Conservation (phyloP, 164 flowering plant species). For the Piper betle region DNA sequence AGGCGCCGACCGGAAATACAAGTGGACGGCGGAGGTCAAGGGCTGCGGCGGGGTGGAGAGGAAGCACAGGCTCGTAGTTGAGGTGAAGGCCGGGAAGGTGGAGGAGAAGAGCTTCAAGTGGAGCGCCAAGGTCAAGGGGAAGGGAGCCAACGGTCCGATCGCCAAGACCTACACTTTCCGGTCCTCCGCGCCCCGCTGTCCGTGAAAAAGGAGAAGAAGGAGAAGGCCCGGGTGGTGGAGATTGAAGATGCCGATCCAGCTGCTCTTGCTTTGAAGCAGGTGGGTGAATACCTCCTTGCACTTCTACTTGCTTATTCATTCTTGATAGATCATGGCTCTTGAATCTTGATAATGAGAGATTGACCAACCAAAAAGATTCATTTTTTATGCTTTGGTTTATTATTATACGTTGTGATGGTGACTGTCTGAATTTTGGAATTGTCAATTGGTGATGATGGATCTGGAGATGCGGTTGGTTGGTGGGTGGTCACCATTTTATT, state of each 20-base stretch:
- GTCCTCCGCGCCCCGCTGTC: no score
- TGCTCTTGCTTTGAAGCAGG: constrained; percentile 52
- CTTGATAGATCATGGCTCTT: no score
- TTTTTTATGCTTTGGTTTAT: no score
- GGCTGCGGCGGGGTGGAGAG: constrained; percentile 23
- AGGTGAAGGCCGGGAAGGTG: constrained; percentile 36
- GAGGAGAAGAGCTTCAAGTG: constrained; percentile 49
- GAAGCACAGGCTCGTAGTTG: constrained; percentile 60
- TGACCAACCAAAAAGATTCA: no score
- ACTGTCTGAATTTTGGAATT: no score
- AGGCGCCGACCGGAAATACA: constrained; percentile 13
- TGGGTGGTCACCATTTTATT: no score
- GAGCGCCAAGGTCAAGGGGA: constrained; percentile 49
- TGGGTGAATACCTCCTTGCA: constrained; percentile 3
- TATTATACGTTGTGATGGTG: no score
- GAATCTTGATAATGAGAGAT: no score
- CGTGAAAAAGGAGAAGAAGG: constrained; percentile 20
- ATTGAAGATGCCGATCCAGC: constrained; percentile 63
- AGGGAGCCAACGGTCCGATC: constrained; percentile 32
- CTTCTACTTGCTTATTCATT: no score
- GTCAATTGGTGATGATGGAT: no score
- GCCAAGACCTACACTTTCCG: constrained; percentile 36
- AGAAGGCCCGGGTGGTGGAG: constrained; percentile 36
- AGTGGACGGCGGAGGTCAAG: constrained; percentile 17
- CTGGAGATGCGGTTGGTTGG: no score